A percentile compares a stretch with the other conserved stretches of the same genome.
phyloP scores from a whole-genome alignment of 192 early-diverging fungal genomes.

The Umbelopsis sp. region DNA sequence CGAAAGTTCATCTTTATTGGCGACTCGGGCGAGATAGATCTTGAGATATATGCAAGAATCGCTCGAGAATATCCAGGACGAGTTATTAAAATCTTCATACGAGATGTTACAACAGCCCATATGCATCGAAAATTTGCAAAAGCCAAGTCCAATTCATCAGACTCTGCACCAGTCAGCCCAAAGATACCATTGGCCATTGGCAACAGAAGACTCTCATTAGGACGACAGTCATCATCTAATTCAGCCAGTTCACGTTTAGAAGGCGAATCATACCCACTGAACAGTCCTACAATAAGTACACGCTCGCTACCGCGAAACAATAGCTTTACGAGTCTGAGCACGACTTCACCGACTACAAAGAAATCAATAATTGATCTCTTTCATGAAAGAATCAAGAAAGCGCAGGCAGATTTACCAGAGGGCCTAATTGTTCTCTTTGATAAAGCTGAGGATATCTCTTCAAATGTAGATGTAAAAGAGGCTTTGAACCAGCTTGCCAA shows the following conservation, averaged over 20 bases:
- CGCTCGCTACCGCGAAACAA: not conserved
- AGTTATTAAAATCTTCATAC: constrained; percentile 86
- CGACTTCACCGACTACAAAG: not conserved
- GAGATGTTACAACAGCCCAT: constrained; percentile 58
- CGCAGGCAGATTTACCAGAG: not conserved
- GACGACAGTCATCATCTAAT: constrained; percentile 15
- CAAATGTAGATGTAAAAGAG: not conserved
- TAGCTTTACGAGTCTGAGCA: constrained; percentile 16
- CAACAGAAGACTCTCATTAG: constrained; percentile 2
- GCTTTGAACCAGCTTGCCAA: not conserved
- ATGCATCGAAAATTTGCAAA: not conserved
- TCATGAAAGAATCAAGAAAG: constrained; percentile 2
- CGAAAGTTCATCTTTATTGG: constrained; percentile 84
- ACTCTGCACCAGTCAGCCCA: not conserved
- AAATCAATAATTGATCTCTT: constrained; percentile 8
- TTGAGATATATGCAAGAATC: constrained; percentile 77
- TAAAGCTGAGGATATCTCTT: not conserved
- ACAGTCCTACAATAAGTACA: not conserved
- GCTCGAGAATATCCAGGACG: constrained; percentile 62
- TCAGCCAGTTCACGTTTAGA: not conserved
- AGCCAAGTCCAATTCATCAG: not conserved
- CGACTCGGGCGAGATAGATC: constrained; percentile 84
- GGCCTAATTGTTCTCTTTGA: not conserved
- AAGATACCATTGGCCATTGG: not conserved
- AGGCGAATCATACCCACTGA: constrained; percentile 13